Evolutionary conservation across 306 rosid genomes (phyloP), one percentile per base, ranked within the genome.

Genomic region (Abrus pulchellus): DNA sequence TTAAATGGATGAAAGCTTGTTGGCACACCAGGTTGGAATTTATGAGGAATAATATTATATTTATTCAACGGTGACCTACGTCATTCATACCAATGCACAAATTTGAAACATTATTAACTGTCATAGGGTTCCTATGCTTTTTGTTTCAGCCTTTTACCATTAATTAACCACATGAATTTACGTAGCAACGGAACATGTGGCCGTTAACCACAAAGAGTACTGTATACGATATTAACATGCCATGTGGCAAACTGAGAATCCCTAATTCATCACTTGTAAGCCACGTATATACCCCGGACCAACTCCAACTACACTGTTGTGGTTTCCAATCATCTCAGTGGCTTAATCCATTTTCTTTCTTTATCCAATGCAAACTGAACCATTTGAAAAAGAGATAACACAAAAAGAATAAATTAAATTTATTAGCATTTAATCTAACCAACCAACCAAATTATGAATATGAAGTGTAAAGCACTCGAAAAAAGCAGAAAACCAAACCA

Each of bases 211-310:
- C 9, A 54, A 14, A 9, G 74, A 72, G 82, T 29, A 48, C 3
- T 49, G 20, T 49, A 28, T 60, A 68, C 3, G 54, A 83, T 50
- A 55, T 28, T 52, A 43, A 28, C 20, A 1, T 30, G 73, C 83
- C 77, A 80, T 77, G 68, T 85, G 85, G 85, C 9, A 7, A 48
- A 54, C 3, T 2, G 9, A 11, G 33, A 45, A 77, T 30, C 54
- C 64, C 68, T 47, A 9, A 27, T 62, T 20, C 72, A 55, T 76
- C 82, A 76, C 83, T 76, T 63, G 14, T 1, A 38, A 71, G 77
- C 77, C 88, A 85, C 85, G 80, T 80, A 80, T 61, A 34, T 29
- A 45, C 48, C 72, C 6, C 71, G 30, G 43, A 65, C 70, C 85
- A 82, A 75, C 82, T 44, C 56, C 43, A 34, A 9, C 77, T 48